Evolutionary conservation across 495 filamentous ascomycete genomes (phyloP).

Genomic region (Aspergillus sclerotiicarbonarius): DNA sequence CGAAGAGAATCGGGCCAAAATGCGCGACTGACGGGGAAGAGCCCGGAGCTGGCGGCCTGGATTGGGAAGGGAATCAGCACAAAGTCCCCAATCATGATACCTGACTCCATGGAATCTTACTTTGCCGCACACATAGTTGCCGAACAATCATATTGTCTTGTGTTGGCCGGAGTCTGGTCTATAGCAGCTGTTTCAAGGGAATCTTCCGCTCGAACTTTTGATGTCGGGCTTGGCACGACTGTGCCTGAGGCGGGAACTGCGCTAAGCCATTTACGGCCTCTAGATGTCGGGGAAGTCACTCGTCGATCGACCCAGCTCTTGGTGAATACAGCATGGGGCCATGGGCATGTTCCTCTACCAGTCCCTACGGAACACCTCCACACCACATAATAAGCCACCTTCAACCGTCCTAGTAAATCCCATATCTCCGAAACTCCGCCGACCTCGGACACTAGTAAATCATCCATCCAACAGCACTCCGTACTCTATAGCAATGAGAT

Average conservation of each 20-base stretch:
- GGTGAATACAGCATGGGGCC: too few species aligned
- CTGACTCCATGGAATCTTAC: constrained; percentile 26
- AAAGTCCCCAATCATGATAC: background rate
- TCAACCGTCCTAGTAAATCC: too few species aligned
- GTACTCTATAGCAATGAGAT: too few species aligned
- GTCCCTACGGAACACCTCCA: too few species aligned
- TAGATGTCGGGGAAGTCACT: background rate
- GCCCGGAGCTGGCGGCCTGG: constrained; percentile 46
- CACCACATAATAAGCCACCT: too few species aligned
- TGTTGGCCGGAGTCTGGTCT: constrained; percentile 15
- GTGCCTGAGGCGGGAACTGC: constrained; percentile 26
- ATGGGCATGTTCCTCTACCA: too few species aligned
- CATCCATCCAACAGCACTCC: too few species aligned
- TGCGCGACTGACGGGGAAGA: constrained; percentile 36
- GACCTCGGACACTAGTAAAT: too few species aligned
- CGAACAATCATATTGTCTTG: constrained; percentile 45
- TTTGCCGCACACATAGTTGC: constrained; percentile 42
- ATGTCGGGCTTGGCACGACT: constrained; percentile 36
- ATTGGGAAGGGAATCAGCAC: constrained; percentile 9
- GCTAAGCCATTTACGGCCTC: constrained; percentile 16
- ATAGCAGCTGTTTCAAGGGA: constrained; percentile 17
- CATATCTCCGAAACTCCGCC: too few species aligned
- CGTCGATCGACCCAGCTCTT: background rate
- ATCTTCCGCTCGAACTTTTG: constrained; percentile 45
- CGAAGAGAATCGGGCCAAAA: constrained; percentile 38